These are phyloP conservation scores for Sarocladiaceae sp. DNA, from an alignment of 2,329 filamentous ascomycete species.

Conservation along the genomic window DNA sequence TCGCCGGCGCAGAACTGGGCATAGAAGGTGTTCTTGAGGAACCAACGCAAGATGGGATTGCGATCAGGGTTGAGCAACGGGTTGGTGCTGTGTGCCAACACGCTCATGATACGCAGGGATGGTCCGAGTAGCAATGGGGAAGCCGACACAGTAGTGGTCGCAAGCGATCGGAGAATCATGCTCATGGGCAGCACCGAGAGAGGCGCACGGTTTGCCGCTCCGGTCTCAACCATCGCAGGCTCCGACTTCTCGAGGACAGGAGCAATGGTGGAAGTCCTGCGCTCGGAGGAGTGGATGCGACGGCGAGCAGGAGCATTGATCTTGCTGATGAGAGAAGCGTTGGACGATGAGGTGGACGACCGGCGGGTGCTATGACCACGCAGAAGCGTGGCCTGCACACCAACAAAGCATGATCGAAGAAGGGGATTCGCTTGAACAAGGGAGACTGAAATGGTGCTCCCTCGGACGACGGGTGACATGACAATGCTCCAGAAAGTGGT, in stretches of 20 bases:
- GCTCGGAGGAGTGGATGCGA: constrained; percentile 30
- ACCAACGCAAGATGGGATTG: constrained; percentile 62
- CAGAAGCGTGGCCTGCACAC: neutral
- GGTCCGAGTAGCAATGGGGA: constrained; percentile 63
- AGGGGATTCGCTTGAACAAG: constrained; percentile 1
- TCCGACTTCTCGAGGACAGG: constrained; percentile 20
- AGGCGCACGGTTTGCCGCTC: constrained; percentile 31
- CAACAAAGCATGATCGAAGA: constrained; percentile 6
- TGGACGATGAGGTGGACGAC: neutral
- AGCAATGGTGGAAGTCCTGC: constrained; percentile 27
- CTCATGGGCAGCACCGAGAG: constrained; percentile 61
- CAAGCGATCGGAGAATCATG: constrained; percentile 61
- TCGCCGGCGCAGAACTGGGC: constrained; percentile 87
- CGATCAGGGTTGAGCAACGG: constrained; percentile 65
- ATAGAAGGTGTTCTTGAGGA: constrained; percentile 81
- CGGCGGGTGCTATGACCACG: constrained; percentile 7
- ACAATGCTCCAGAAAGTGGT: neutral
- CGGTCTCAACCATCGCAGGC: constrained; percentile 21
- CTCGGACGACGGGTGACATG: constrained; percentile 9
- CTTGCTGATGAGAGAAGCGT: neutral
- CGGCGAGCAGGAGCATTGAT: constrained; percentile 16
- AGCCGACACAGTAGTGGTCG: constrained; percentile 64
- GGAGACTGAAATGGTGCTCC: constrained; percentile 7
- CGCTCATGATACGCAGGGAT: constrained; percentile 60
- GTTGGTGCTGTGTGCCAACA: constrained; percentile 63